A percentile compares a stretch with the other conserved stretches of the same genome.
phyloP scores from a whole-genome alignment of 768 basidiomycete genomes.

The Pleurotus djamor region DNA sequence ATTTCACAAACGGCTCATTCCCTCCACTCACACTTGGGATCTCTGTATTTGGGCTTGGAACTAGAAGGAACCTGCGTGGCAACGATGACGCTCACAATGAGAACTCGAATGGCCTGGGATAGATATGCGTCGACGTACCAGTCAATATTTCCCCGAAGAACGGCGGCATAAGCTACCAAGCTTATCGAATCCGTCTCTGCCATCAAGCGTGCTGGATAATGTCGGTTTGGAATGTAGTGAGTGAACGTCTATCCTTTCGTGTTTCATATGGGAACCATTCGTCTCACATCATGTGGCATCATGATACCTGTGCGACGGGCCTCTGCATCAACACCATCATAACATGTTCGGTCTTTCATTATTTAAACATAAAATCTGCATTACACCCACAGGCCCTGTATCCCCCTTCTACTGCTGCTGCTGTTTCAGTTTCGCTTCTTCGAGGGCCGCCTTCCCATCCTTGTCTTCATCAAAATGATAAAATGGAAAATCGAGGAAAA shows the following conservation, averaged over 20 bases:
- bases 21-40: too few relatives aligned
- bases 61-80: too few relatives aligned
- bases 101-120: neutral
- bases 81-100: too few relatives aligned
- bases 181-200: neutral
- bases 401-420: neutral
- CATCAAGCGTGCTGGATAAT: neutral
- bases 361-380: neutral
- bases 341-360: neutral
- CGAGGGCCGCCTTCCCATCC: slow-evolving; percentile 42
- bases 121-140: slow-evolving; percentile 13
- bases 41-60: too few relatives aligned
- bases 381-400: neutral
- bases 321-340: neutral
- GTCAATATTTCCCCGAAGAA: slow-evolving; percentile 14
- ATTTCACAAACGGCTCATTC: neutral
- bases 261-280: neutral
- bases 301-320: neutral
- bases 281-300: slow-evolving; percentile 6
- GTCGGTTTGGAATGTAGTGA: neutral
- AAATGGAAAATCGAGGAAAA: slow-evolving; percentile 63
- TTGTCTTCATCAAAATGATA: slow-evolving; percentile 54
- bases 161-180: slow-evolving; percentile 14
- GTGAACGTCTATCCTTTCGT: neutral
- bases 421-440: slow-evolving; percentile 21